Evolutionary conservation across 345 rosid genomes (phyloP).

Genomic region (Odontarrhena argentea): DNA sequence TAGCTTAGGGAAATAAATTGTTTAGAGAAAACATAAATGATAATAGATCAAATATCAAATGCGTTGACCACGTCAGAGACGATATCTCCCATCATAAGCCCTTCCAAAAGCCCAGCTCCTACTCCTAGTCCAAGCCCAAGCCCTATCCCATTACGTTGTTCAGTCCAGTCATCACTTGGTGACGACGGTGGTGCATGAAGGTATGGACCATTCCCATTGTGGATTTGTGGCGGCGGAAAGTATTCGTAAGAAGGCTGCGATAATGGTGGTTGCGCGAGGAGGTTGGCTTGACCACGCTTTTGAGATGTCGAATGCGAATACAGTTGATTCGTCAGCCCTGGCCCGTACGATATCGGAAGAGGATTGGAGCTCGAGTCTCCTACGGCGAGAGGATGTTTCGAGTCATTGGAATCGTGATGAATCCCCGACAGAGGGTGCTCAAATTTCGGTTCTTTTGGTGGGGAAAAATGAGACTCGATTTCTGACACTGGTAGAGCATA

Average conservation of each 20-base stretch:
- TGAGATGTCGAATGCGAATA: background rate
- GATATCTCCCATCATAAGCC: constrained; percentile 62
- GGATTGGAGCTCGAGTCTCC: background rate
- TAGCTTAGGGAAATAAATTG: no score
- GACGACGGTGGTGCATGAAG: constrained; percentile 18
- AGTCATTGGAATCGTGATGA: background rate
- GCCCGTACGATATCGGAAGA: constrained; percentile 15
- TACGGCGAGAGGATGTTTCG: background rate
- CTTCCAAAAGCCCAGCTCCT: constrained; percentile 65
- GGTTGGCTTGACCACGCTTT: background rate
- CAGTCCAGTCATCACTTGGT: constrained; percentile 4
- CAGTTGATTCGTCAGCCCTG: background rate
- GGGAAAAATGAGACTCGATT: background rate
- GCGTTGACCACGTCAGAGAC: constrained; percentile 45
- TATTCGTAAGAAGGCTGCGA: background rate
- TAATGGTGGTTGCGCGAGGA: background rate
- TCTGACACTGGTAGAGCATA: constrained; percentile 24
- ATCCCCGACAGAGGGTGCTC: background rate
- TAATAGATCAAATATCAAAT: constrained; percentile 32
- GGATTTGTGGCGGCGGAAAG: background rate
- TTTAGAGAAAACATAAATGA: no score
- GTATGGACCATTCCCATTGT: constrained; percentile 12
- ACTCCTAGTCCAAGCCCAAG: constrained; percentile 38
- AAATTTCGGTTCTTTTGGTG: background rate
- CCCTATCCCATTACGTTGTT: constrained; percentile 41